Evolutionary conservation across 805 yeast genomes (phyloP), one percentile per base, ranked within the genome.

Genomic region (Tetrapisispora nanseiensis): DNA sequence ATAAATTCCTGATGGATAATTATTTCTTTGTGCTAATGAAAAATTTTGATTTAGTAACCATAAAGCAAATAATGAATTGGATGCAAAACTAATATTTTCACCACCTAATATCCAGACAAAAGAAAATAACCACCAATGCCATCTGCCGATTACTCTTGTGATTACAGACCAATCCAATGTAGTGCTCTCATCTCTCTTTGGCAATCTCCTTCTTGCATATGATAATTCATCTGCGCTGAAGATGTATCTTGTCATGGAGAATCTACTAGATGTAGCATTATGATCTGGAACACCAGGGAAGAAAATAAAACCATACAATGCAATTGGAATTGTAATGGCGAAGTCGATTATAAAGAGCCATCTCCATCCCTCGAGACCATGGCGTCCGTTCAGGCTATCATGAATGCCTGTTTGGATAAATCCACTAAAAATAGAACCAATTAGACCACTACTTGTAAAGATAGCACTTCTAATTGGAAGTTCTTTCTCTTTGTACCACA

Each of bases 341-440:
- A 75, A 77, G 57, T 78, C 82, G 46, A 78, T 74, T 35, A 79
- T 73, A 52, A 76, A 79, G n/a, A 78, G 55, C 83, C 83, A 78
- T 56, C 79, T 68, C 82, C 82, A 78, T 7, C 84, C 83, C 3
- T 69, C 67, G 13, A 77, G 55, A 0, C 79, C 79, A n/a, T 59
- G 56, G 18, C 49, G 55, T 42, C 74, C 72, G 48, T 71, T 56
- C 66, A 75, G 62, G 48, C 67, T 66, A 16, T 55, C 59, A 50
- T 68, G 69, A 29, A 75, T 75, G 2, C 75, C 72, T n/a, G 71
- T 69, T 52, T 76, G 81, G 71, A 76, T 67, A n/a, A 72, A 68
- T 1, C 76, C 72, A 33, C 77, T 70, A 48, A 75, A 72, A 42
- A 75, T 69, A 20, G 74, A 69, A 0, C 82, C 81, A 31, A 75